Evolutionary conservation across 371 early-diverging fungal genomes (phyloP), one percentile per base, ranked within the genome.

Genomic region (Mucor saturninus): DNA sequence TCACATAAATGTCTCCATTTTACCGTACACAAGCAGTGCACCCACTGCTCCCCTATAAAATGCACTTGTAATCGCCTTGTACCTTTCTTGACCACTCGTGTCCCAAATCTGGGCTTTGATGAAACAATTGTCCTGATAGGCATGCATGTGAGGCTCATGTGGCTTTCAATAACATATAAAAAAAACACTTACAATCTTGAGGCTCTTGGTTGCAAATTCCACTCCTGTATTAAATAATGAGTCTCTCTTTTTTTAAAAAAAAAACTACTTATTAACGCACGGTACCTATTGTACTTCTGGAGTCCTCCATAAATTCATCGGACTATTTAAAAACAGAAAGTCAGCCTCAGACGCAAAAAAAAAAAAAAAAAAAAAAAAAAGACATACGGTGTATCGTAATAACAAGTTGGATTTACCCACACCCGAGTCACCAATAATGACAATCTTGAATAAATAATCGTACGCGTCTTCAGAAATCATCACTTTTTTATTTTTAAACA

Each of bases 341-440:
- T 31, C n/a, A 9, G 21, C 48, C 32, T 21, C 21, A 21, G 21
- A 1, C 21, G 21, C 21, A 21, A 21, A 21, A 21, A 21, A 21
- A 21, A 21, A 29, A 9, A 29, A 43, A 11, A 43, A 7, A 9
- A 43, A 46, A 10, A 15, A 37, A 8, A 35, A 26, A 14, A 35
- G 37, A 64, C 65, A 48, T 77, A 72, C 73, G 29, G 97, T 95
- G 80, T 98, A 96, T 38, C 95, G 88, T 62, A 93, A 86, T 48
- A 99, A 88, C 32, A 99, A 86, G 79, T 97, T 98, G 61, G 98
- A 96, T 76, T 99, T 99, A 50, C 98, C 98, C 62, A 97, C 98
- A 49, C 98, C 96, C 2, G 96, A 58, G 40, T 67, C 67, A 4
- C 67, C 67, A 92, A 98, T 95, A 61, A 97, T 86, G 45, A 98